phyloP scores from a whole-genome alignment of 2,329 filamentous ascomycete genomes.

The Colletotrichum echinochloae region DNA sequence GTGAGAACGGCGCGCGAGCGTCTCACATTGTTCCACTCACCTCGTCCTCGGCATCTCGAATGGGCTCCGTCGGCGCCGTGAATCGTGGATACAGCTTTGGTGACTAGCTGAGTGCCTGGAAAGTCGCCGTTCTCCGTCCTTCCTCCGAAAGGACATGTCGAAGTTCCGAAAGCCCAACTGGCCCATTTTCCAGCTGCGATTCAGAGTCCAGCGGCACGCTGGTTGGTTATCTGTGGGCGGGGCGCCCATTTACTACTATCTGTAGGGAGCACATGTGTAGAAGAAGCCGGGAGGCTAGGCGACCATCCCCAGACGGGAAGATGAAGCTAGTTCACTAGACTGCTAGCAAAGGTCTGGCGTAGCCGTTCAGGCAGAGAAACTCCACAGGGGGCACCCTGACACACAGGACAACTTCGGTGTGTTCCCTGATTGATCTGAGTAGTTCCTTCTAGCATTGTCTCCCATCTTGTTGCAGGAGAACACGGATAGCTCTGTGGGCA shows the following conservation, averaged over 20 bases:
- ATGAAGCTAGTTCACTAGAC: slow-evolving; percentile 16
- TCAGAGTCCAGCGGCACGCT: slow-evolving; percentile 23
- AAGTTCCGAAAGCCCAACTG: slow-evolving; percentile 35
- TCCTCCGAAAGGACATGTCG: slow-evolving; percentile 32
- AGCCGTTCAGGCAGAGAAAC: background rate
- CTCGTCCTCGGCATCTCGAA: slow-evolving; percentile 28
- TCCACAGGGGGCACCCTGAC: slow-evolving; percentile 3
- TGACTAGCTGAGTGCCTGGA: slow-evolving; percentile 16
- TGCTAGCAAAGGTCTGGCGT: slow-evolving; percentile 12
- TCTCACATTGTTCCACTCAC: slow-evolving; percentile 17
- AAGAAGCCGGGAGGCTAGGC: slow-evolving; percentile 15
- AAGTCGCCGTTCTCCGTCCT: slow-evolving; percentile 26
- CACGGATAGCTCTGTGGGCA: slow-evolving; percentile 35
- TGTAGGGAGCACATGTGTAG: too few species aligned
- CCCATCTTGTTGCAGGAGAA: slow-evolving; percentile 23
- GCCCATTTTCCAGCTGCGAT: slow-evolving; percentile 28
- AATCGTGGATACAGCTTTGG: slow-evolving; percentile 20
- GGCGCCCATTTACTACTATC: slow-evolving; percentile 13
- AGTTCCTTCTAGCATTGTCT: slow-evolving; percentile 24
- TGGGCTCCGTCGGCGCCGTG: slow-evolving; percentile 20
- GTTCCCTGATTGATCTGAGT: slow-evolving; percentile 20
- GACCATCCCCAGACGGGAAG: slow-evolving; percentile 14
- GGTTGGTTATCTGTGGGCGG: slow-evolving; percentile 21
- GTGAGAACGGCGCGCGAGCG: slow-evolving; percentile 25
- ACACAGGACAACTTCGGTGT: slow-evolving; percentile 5